Base-by-base conservation (phyloP, 805 yeast genomes). In the Kazachstania africana region DNA sequence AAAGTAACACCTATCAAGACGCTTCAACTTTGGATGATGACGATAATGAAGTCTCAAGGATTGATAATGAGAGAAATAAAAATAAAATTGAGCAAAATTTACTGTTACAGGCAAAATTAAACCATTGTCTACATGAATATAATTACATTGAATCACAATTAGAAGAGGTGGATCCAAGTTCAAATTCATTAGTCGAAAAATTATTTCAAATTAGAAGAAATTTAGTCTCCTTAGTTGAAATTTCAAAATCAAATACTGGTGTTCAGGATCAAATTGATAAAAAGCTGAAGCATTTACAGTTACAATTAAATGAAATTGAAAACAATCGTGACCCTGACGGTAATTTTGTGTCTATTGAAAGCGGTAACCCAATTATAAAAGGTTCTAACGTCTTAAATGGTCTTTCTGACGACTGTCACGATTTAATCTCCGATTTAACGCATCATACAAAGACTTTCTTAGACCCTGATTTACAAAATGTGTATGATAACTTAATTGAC, bases 391-490 rank as follows among this genome's bases (percentile, higher is more conserved):
- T 78, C 1, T 55, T 79, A 31, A 78, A 78, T 48, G 88, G 87
- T 6, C 60, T 85, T 27, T 61, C 83, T 17, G 95, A 84, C 54
- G 94, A 84, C 49, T 82, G 95, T 52, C 75, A 76, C 49, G 76
- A 75, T 42, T 63, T 83, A 36, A 59, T 84, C 26, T 69, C 68
- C 36, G 95, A 87, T 60, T 60, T 83, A 29, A 62, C 67, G 6
- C 72, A 65, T 30, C 48, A 47, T 28, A 37, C 43, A n/a, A 38
- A 26, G 12, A 15, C 31, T 20, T 57, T 63, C 40, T 54, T 70
- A 27, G 76, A 69, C 43, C 62, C 69, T 9, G 57, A 66, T 31
- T 65, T 81, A 33, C 60, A 64, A 30, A 71, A 71, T 12, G 63
- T 80, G 18, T 87, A 81, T 57, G 66, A 70, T 29, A 66, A 71